Percentiles rank a stretch among this genome's conserved stretches.
phyloP scores from a whole-genome alignment of 352 stramenopile species.

The Phytopythium vexans region DNA sequence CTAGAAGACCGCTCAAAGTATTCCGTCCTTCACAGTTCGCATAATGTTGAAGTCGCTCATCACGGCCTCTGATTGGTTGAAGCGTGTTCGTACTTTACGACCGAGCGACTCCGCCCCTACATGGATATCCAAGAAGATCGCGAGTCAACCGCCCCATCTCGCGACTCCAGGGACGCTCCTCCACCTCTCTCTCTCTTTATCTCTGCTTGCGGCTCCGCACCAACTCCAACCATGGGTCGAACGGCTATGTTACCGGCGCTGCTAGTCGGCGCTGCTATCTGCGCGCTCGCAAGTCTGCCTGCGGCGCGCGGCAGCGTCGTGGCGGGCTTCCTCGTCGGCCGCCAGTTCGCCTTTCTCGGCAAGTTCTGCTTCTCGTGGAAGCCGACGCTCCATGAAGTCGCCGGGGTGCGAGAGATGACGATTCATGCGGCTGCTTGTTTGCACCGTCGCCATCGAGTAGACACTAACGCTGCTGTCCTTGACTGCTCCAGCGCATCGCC shows the following conservation, averaged over 20 bases:
- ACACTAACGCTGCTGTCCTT: not conserved
- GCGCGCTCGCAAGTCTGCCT: constrained; percentile 1
- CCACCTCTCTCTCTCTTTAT: no score
- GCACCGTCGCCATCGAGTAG: no score
- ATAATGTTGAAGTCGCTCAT: no score
- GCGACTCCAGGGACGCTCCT: no score
- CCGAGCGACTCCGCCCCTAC: no score
- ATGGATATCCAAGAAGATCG: no score
- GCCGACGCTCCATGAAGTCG: constrained; percentile 51
- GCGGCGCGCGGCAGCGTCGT: constrained; percentile 30
- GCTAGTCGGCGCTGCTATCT: constrained; percentile 9
- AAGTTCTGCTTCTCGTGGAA: constrained; percentile 83
- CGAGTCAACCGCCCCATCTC: no score
- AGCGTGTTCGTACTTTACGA: no score
- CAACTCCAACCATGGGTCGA: not conserved
- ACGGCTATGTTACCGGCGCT: constrained; percentile 8
- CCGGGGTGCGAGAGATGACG: constrained; percentile 28
- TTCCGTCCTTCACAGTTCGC: no score
- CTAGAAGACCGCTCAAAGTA: no score
- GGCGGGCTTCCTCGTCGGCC: constrained; percentile 58
- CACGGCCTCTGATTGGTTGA: no score
- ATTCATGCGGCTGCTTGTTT: not conserved
- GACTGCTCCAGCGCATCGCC: constrained; percentile 37
- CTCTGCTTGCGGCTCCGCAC: not conserved
- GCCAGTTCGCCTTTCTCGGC: constrained; percentile 76